Evolutionary conservation across 2,329 filamentous ascomycete genomes (phyloP).

Genomic region (Penicillium carneum): DNA sequence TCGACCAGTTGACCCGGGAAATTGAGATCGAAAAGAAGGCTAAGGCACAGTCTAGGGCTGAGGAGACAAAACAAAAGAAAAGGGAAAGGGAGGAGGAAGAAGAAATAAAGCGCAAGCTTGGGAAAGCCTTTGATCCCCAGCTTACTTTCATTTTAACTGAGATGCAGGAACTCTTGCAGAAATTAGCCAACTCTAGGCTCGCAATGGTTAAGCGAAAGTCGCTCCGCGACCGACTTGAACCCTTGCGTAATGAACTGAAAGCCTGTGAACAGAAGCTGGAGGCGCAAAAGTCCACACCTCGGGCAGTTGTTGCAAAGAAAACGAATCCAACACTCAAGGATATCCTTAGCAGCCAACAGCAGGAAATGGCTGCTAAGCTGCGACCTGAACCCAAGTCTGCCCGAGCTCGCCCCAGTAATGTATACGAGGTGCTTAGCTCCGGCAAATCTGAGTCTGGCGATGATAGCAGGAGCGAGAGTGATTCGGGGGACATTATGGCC

Average conservation of each 20-base stretch:
- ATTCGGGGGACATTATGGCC: slow-evolving; percentile 17
- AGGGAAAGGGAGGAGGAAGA: not conserved
- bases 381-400: slow-evolving; percentile 1
- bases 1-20: not conserved
- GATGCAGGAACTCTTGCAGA: not conserved
- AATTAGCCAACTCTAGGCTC: not conserved
- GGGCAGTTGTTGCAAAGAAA: not conserved
- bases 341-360: slow-evolving; percentile 6
- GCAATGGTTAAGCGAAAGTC: not conserved
- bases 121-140: not conserved
- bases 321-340: slow-evolving; percentile 2
- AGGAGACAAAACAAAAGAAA: not conserved
- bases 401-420: not conserved
- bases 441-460: slow-evolving; percentile 6
- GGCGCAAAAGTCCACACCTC: not conserved
- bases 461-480: slow-evolving; percentile 3
- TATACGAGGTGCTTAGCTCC: slow-evolving; percentile 16
- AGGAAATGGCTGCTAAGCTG: slow-evolving; percentile 6
- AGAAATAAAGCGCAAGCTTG: slow-evolving; percentile 6
- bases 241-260: slow-evolving; percentile 3
- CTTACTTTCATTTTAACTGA: not conserved
- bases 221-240: not conserved
- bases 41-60: not conserved
- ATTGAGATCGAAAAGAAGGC: not conserved
- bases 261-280: not conserved